Evolutionary conservation across 1,139 yeast genomes (phyloP), one percentile per base, ranked within the genome.

Genomic region (Candida albicans): DNA sequence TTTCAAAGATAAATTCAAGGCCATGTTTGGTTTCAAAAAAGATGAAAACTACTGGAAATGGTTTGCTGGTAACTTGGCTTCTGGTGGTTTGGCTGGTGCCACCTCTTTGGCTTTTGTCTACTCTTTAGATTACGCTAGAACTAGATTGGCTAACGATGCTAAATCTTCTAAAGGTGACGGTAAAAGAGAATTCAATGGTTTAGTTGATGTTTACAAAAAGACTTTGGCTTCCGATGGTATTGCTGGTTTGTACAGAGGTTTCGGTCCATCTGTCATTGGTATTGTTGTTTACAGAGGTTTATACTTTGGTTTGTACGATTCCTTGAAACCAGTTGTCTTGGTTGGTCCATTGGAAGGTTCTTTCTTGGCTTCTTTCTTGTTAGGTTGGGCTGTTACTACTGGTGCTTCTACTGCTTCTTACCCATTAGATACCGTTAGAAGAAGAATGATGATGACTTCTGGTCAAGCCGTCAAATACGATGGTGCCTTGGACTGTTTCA

Each of bases 391-490:
- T 66, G 79, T 73, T 55, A 73, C 79, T 62, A 73, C 78, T 48
- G 78, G 77, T 69, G 77, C 78, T 57, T 73, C 78, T 49, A 73
- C 77, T 55, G 78, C 78, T 61, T 72, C 78, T 65, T 73, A 73
- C 75, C 78, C 78, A 70, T 72, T 73, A 65, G 78, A 73, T 65
- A 71, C 78, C 55, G 68, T 73, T 60, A 73, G 79, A 73, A 73
- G 79, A 73, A 73, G 79, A 73, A 73, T 73, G 79, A 73, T 73
- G 79, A 73, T 73, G 79, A 73, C 79, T 53, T 73, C 78, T 54
- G 79, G 79, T 70, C 77, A 72, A 66, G 77, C 77, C 57, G 77
- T 73, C 54, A 73, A 73, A 70, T 73, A 73, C 68, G 58, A 68
- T 49, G 78, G 79, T 73, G 77, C 77, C 54, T 62, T 71, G 56